Percentiles rank a stretch among this genome's conserved stretches.
These are phyloP conservation scores for Tephrocybe sp. DNA, from an alignment of 768 basidiomycete genomes.

Conservation along the genomic window DNA sequence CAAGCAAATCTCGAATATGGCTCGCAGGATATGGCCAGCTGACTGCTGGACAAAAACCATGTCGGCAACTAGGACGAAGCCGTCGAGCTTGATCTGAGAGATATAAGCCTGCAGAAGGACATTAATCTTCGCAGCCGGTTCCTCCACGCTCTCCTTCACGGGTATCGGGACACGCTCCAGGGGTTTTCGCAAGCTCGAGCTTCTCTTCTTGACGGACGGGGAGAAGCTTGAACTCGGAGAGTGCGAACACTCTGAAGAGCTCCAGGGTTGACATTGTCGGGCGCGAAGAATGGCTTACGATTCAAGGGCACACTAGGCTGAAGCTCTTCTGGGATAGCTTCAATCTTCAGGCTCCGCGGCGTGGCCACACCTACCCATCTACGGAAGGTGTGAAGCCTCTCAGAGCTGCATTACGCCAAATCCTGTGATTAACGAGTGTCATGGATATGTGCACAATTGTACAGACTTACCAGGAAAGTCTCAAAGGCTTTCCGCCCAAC, in stretches of 20 bases:
- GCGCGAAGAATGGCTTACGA: slow-evolving; percentile 84
- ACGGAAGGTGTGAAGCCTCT: slow-evolving; percentile 64
- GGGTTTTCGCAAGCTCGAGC: slow-evolving; percentile 82
- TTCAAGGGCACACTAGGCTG: slow-evolving; percentile 69
- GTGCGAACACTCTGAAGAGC: slow-evolving; percentile 91
- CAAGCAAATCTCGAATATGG: slow-evolving; percentile 96
- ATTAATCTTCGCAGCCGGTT: slow-evolving; percentile 96
- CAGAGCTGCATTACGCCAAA: slow-evolving; percentile 70
- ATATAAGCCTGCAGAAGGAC: slow-evolving; percentile 94
- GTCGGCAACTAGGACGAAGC: slow-evolving; percentile 82
- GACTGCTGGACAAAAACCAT: slow-evolving; percentile 98
- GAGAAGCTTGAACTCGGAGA: slow-evolving; percentile 91
- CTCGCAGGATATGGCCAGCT: slow-evolving; percentile 92
- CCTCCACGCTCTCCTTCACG: slow-evolving; percentile 94
- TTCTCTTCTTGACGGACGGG: slow-evolving; percentile 71
- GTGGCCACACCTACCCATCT: slow-evolving; percentile 83
- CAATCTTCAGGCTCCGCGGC: slow-evolving; percentile 65
- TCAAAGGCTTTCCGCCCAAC: slow-evolving; percentile 63
- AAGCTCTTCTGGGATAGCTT: slow-evolving; percentile 68
- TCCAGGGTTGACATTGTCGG: slow-evolving; percentile 87
- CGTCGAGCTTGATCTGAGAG: slow-evolving; percentile 90
- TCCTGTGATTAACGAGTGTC: no score
- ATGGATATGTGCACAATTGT: background rate
- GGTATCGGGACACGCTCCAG: slow-evolving; percentile 95
- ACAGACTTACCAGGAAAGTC: slow-evolving; percentile 70